Conservation (phyloP, 306 rosid species). For the Astragalus glycyphyllos region DNA sequence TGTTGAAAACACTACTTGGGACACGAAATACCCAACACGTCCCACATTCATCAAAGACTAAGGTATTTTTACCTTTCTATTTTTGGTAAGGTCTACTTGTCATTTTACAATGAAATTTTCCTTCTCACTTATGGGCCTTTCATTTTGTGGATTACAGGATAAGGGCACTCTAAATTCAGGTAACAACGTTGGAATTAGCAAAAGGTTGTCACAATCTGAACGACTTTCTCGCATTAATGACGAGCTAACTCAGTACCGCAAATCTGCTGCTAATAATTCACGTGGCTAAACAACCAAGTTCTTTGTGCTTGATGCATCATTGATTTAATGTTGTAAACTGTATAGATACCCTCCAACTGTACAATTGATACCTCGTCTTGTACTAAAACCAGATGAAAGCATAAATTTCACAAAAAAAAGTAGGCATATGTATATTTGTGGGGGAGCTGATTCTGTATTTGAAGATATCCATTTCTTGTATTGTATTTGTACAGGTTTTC, state of each 20-base stretch:
- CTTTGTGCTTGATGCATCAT: background rate
- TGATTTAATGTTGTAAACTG: conserved; percentile 4
- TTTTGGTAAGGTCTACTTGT: background rate
- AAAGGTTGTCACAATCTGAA: conserved; percentile 67
- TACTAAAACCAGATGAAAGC: background rate
- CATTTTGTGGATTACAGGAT: conserved; percentile 50
- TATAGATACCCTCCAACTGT: conserved; percentile 32
- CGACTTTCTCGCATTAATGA: conserved; percentile 64
- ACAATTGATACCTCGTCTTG: background rate
- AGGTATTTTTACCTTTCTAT: conserved; percentile 49
- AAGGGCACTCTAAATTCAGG: conserved; percentile 47
- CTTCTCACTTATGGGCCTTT: conserved; percentile 25
- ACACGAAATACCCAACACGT: conserved; percentile 45
- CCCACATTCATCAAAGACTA: conserved; percentile 52
- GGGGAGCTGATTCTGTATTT: background rate
- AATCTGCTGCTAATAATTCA: conserved; percentile 56
- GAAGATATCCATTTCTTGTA: background rate
- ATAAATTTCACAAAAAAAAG: conserved; percentile 8
- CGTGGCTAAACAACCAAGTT: conserved; percentile 42
- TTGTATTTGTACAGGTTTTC: conserved; percentile 14
- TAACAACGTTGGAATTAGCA: conserved; percentile 56
- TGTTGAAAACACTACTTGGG: conserved; percentile 61
- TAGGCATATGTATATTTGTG: background rate
- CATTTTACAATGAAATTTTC: background rate
- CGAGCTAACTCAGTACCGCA: conserved; percentile 58